phyloP scores from a whole-genome alignment of 148 eudicot genomes.

The Suaeda aralocaspica region DNA sequence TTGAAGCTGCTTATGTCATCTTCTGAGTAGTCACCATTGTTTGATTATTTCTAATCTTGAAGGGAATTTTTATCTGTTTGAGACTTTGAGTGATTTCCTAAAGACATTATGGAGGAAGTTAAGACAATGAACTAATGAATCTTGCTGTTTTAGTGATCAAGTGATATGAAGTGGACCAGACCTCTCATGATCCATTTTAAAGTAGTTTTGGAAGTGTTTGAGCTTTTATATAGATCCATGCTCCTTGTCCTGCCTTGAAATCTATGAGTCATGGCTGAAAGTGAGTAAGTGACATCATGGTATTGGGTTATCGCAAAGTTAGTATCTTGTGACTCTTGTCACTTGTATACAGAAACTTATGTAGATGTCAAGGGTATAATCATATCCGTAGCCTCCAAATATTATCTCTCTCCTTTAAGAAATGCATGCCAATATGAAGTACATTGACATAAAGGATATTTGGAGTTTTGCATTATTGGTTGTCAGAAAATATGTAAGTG shows the following conservation, averaged over 20 bases:
- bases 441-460: background rate
- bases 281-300: background rate
- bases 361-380: background rate
- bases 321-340: background rate
- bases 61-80: no score
- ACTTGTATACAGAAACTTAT: background rate
- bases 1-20: no score
- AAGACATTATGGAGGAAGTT: no score
- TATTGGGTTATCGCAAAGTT: background rate
- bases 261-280: background rate
- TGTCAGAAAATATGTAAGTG: background rate
- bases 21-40: no score
- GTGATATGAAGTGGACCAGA: no score
- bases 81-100: no score
- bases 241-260: constrained; percentile 1
- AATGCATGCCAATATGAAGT: background rate
- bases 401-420: background rate
- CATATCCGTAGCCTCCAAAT: background rate
- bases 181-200: no score
- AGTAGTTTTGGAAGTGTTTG: no score
- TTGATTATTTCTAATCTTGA: no score
- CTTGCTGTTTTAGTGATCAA: no score
- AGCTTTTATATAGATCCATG: no score
- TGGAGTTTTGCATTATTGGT: background rate
- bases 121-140: no score